Percentiles rank a stretch among this genome's conserved stretches.
These are phyloP conservation scores for Trichoderma sp. DNA, from an alignment of 2,329 filamentous ascomycete species.

Conservation along the genomic window DNA sequence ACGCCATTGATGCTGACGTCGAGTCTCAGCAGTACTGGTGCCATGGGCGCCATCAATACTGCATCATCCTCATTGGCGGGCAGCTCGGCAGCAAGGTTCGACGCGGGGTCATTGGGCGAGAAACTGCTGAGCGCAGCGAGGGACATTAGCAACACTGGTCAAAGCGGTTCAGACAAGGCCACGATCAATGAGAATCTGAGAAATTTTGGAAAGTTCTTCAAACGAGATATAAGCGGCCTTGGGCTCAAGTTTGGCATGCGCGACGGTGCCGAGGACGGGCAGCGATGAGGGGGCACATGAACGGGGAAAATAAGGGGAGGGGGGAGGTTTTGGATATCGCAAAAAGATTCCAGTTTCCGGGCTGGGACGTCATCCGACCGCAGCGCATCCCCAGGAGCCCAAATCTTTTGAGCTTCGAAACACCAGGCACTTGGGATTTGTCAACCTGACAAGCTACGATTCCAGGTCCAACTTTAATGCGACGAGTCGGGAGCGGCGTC, in stretches of 20 bases:
- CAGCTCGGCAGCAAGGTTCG: conserved; percentile 59
- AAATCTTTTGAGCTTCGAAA: not conserved
- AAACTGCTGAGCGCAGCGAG: conserved; percentile 84
- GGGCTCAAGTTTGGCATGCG: conserved; percentile 69
- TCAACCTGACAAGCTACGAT: not conserved
- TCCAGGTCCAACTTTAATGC: not conserved
- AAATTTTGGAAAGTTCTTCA: conserved; percentile 96
- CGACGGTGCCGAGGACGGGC: conserved; percentile 34
- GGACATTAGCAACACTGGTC: conserved; percentile 64
- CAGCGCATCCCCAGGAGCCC: not conserved
- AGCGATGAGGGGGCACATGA: conserved; percentile 21
- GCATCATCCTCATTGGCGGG: conserved; percentile 42
- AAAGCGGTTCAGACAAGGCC: conserved; percentile 53
- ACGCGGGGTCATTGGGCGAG: conserved; percentile 78
- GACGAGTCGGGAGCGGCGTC: not conserved
- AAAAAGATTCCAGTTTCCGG: not conserved
- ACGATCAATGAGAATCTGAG: conserved; percentile 91
- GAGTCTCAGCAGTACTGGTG: conserved; percentile 35
- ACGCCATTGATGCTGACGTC: conserved; percentile 58
- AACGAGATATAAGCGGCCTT: conserved; percentile 76
- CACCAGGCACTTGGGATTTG: not conserved
- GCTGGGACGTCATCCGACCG: not conserved
- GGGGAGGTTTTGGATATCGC: conserved; percentile 3
- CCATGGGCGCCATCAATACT: conserved; percentile 39
- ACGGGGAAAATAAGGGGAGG: not conserved